Percentiles rank a stretch among this genome's conserved stretches.
These are phyloP conservation scores for Coemansia sp. DNA, from an alignment of 192 early-diverging fungal species.

Conservation along the genomic window DNA sequence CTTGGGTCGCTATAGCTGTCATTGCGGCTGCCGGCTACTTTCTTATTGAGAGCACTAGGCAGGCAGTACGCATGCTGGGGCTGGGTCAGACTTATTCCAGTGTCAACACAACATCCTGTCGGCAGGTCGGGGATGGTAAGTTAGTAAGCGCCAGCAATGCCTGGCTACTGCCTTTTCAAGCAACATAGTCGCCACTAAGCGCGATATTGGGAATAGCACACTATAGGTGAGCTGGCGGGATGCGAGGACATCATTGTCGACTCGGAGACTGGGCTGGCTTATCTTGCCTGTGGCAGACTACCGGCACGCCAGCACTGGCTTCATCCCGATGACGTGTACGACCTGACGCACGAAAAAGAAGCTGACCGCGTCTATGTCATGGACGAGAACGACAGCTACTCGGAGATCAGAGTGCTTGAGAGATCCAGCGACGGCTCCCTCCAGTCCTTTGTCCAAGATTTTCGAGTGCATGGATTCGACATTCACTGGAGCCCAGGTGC, in stretches of 20 bases:
- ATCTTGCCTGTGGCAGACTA: slow-evolving; percentile 58
- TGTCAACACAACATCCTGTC: slow-evolving; percentile 47
- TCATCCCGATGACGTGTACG: slow-evolving; percentile 45
- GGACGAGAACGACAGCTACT: slow-evolving; percentile 40
- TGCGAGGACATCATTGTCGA: slow-evolving; percentile 66
- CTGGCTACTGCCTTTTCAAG: not conserved
- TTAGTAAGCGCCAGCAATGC: not conserved
- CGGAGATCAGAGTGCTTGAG: slow-evolving; percentile 25
- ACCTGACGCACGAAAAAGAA: slow-evolving; percentile 35
- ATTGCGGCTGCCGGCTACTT: slow-evolving; percentile 3
- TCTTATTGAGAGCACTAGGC: slow-evolving; percentile 5
- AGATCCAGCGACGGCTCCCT: slow-evolving; percentile 20
- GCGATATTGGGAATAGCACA: not conserved
- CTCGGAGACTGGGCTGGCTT: slow-evolving; percentile 59
- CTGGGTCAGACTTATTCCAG: slow-evolving; percentile 24
- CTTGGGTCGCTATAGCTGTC: not conserved
- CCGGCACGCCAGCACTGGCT: slow-evolving; percentile 55
- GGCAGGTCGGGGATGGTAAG: slow-evolving; percentile 43
- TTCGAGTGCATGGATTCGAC: slow-evolving; percentile 60
- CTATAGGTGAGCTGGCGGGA: slow-evolving; percentile 39
- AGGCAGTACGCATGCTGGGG: slow-evolving; percentile 16
- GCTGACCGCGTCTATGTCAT: slow-evolving; percentile 58
- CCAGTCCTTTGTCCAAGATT: slow-evolving; percentile 33
- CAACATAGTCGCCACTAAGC: not conserved
- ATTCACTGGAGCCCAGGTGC: slow-evolving; percentile 50